Conservation (phyloP, 805 yeast genomes). For the Nematodospora valgi region DNA sequence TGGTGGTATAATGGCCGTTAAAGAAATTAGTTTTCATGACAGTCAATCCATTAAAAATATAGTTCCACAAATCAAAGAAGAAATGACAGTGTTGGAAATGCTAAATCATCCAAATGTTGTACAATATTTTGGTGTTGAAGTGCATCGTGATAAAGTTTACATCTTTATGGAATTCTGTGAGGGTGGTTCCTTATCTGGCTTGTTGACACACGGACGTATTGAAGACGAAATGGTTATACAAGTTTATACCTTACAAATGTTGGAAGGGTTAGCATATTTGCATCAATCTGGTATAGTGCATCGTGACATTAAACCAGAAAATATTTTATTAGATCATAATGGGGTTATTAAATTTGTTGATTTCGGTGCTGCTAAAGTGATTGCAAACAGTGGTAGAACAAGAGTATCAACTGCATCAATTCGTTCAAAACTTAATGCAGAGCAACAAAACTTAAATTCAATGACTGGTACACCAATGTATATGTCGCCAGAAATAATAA, state of each 20-base stretch:
- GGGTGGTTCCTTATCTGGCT: conserved; percentile 85
- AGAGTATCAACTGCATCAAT: conserved; percentile 14
- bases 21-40: conserved; percentile 89
- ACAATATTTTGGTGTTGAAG: conserved; percentile 95
- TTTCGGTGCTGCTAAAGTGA: conserved; percentile 95
- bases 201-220: conserved; percentile 87
- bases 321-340: conserved; percentile 81
- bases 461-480: conserved; percentile 98
- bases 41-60: conserved; percentile 78
- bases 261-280: conserved; percentile 91
- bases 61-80: conserved; percentile 88
- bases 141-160: conserved; percentile 91
- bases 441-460: conserved; percentile 28
- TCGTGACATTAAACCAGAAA: conserved; percentile 94
- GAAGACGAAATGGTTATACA: conserved; percentile 93
- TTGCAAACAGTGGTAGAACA: conserved; percentile 57
- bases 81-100: conserved; percentile 94
- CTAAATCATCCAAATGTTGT: conserved; percentile 94
- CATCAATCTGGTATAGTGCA: conserved; percentile 96
- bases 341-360: conserved; percentile 95
- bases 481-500: conserved; percentile 96
- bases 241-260: conserved; percentile 84
- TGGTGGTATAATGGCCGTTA: conserved; percentile 95
- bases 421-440: background rate
- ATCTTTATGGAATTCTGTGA: conserved; percentile 98